phyloP scores from a whole-genome alignment of 768 basidiomycete genomes.

The Termitomyces heimii region DNA sequence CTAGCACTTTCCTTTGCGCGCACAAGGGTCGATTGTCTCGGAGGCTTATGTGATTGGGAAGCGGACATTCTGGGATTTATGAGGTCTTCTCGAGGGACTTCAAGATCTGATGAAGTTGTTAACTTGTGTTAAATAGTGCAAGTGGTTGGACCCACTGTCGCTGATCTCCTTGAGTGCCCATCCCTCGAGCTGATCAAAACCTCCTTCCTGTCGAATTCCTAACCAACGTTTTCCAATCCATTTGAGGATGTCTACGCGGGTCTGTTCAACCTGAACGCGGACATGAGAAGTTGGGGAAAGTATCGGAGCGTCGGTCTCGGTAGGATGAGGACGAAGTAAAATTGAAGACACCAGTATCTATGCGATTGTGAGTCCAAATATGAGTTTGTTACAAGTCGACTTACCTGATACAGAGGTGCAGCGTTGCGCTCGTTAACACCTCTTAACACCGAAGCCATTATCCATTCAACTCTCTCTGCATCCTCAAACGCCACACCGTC shows the following conservation, averaged over 20 bases:
- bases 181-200: conserved; percentile 75
- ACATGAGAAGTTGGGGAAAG: conserved; percentile 66
- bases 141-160: conserved; percentile 49
- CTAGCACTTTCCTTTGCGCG: conserved; percentile 30
- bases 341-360: conserved; percentile 72
- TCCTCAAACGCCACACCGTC: conserved; percentile 76
- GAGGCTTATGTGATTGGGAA: conserved; percentile 15
- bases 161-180: conserved; percentile 90
- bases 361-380: background rate
- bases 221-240: conserved; percentile 83
- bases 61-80: conserved; percentile 31
- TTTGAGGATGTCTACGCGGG: conserved; percentile 55
- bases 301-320: conserved; percentile 53
- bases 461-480: conserved; percentile 69
- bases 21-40: conserved; percentile 11
- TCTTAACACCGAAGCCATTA: conserved; percentile 59
- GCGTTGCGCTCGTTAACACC: conserved; percentile 63
- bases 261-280: conserved; percentile 67
- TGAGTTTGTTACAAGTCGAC: background rate
- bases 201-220: conserved; percentile 65
- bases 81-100: conserved; percentile 74
- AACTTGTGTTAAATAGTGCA: background rate
- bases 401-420: conserved; percentile 70
- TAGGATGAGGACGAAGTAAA: conserved; percentile 60
- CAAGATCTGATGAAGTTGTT: conserved; percentile 50